Percentiles rank a stretch among this genome's conserved stretches.
These are phyloP conservation scores for Epichloe festucae DNA, from an alignment of 2,329 filamentous ascomycete genomes.

Conservation along the genomic window DNA sequence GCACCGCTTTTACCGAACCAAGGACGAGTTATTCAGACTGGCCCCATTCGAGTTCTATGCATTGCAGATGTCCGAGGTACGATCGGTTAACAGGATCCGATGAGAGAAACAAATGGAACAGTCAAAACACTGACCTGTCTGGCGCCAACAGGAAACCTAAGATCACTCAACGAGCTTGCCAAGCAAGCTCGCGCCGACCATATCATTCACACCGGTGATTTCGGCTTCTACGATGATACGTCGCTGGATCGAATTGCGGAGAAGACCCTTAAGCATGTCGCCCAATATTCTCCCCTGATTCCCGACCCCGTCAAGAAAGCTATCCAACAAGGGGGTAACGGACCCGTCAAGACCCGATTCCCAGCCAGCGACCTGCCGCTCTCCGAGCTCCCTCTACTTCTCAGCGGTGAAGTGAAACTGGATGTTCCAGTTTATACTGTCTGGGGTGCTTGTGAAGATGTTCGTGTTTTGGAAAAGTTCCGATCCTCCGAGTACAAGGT, in stretches of 20 bases:
- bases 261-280: conserved; percentile 96
- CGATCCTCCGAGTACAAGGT: conserved; percentile 97
- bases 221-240: conserved; percentile 95
- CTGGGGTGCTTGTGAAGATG: conserved; percentile 98
- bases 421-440: conserved; percentile 97
- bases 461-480: conserved; percentile 93
- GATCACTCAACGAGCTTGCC: conserved; percentile 90
- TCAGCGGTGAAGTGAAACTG: conserved; percentile 78
- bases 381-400: conserved; percentile 80
- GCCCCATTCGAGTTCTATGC: conserved; percentile 54
- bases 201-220: conserved; percentile 97
- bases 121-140: background rate
- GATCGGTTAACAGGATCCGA: background rate
- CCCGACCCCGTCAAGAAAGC: conserved; percentile 61
- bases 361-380: conserved; percentile 70
- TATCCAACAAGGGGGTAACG: conserved; percentile 52
- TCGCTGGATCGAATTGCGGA: conserved; percentile 95
- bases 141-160: conserved; percentile 66
- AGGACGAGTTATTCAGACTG: conserved; percentile 51
- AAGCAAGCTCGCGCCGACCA: conserved; percentile 91
- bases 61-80: conserved; percentile 60
- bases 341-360: conserved; percentile 79
- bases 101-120: background rate
- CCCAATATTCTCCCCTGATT: conserved; percentile 93
- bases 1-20: conserved; percentile 55